Base-by-base conservation (phyloP, 2,329 filamentous ascomycete species). In the Talaromyces islandicus region DNA sequence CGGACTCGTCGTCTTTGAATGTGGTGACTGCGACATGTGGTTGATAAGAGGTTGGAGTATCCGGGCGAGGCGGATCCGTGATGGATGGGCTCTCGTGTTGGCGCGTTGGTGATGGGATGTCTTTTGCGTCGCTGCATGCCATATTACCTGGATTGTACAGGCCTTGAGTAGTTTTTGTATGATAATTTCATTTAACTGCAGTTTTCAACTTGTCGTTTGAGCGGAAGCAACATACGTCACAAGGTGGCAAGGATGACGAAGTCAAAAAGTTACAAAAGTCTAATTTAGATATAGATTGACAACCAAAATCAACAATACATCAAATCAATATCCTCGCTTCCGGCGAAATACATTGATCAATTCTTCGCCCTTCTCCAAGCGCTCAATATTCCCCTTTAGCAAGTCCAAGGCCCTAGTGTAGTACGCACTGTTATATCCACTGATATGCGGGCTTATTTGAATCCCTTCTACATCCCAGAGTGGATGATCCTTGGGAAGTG, bases 391-490 rank as follows among this genome's bases (percentile, higher is more conserved):
- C 65, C 78, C 72, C 61, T 78, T 77, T 58, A 88, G 69, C 29
- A 89, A 78, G 70, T 84, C 78, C 63, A 88, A 79, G 38, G 80
- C 80, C 11, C 87, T 75, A 43, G 82, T 79, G 4, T 77, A 71
- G 75, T 88, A 89, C 60, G 79, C 79, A 27, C 70, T 73, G 0
- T 82, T 82, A 48, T 76, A 63, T 0, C 81, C 81, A 72, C 83
- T 87, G 3, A 88, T 75, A 78, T 90, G 87, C 61, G 86, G 86
- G 64, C 85, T 88, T 52, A 93, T 82, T 56, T 88, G 82, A 17
- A 88, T 78, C 71, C 92, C 91, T 62, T 84, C 83, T 14, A 87
- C 78, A 27, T 78, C 81, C 89, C 89, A 93, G 56, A 93, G 74
- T 63, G 84, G 81, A 68, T 89, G 85, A 4, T 87, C 83, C 2